Evolutionary conservation across 768 basidiomycete genomes (phyloP), one percentile per base, ranked within the genome.

Genomic region (Boletus patriciae): DNA sequence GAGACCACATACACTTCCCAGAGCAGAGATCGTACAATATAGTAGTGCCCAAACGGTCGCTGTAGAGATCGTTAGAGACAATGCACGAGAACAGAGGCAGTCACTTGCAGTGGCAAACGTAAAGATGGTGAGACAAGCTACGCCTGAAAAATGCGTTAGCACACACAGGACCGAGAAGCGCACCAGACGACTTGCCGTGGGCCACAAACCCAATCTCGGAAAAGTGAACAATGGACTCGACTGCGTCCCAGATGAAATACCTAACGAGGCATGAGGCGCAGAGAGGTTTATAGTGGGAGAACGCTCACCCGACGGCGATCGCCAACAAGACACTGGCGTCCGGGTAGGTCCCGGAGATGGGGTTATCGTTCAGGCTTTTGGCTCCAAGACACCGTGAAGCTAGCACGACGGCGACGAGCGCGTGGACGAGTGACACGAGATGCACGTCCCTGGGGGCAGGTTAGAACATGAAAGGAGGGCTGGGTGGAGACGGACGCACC

Each of bases 191-290:
- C 76, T 46, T 63, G 75, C 91, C 93, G 65, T 96, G 93, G 16
- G 87, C 61, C 1, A 93, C 83, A 61, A 93, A 93, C 9, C 89
- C 92, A 5, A 84, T 48, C 54, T 89, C 86, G 47, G 80, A 78
- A 62, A 81, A 88, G 69, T 91, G 85, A 50, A 87, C 51, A 23
- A 86, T 71, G 8, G 85, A 82, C 70, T 92, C 90, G 27, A 90
- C 55, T 0, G 80, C 79, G 65, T 96, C 93, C 93, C 93, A 96
- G 19, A 94, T 60, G 69, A 96, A 94, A 66, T 87, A 88, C 6
- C 86, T 88, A 62, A 25, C 19, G 43, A 4, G 55, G 0, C 49
- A 16, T 46, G 41, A 41, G 36, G 46, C 31, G 31, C 12, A 16
- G 27, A 12, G 42, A 38, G 16, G n/a, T 38, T 25, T 4, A 23